Base-by-base conservation (phyloP, 2,329 filamentous ascomycete genomes). In the Ploettnerulaceae sp. region DNA sequence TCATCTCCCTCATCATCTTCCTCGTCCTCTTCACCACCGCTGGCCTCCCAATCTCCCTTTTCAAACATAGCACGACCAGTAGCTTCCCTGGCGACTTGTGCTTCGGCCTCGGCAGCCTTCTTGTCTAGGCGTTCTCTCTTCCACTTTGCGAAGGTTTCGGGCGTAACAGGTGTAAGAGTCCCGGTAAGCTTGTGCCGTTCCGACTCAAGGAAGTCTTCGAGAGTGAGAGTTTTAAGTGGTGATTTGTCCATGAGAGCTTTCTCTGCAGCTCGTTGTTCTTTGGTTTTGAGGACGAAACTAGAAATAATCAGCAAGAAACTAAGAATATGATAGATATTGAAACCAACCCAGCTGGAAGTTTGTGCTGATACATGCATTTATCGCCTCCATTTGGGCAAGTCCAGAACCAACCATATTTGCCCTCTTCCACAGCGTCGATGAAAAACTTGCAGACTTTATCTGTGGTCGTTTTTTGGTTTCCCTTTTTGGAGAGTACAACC, bases 401-500 rank as follows among this genome's bases (percentile, higher is more conserved):
- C 93, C 93, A 98, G 71, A 98, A 97, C 93, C 93, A 98, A 53
- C 93, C 93, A 62, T 98, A 98, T 70, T 97, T 98, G 61, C 89
- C 87, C 64, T 98, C 93, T 70, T 98, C 93, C 53, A 98, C 93
- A 20, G 93, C 93, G 58, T 90, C 84, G 65, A 97, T 93, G 67
- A 98, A 98, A 74, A 73, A 95, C 70, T 97, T 98, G 87, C 93
- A 98, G 57, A 98, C 93, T 71, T 97, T 98, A 66, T 98, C 93
- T 36, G 93, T 98, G 4, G 86, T 87, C 17, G 90, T 95, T 66
- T 84, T 82, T 51, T 95, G 93, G 69, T 98, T 98, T 42, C 93
- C 93, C 69, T 98, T 95, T 73, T 98, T 98, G 61, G 86, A 94
- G 65, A 94, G 60, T 18, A 98, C 89, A 26, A 98, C 93, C 46